Percentiles rank a stretch among this genome's conserved stretches.
Evolutionary conservation across 495 filamentous ascomycete genomes (phyloP).

Genomic region (Peziza echinospora): DNA sequence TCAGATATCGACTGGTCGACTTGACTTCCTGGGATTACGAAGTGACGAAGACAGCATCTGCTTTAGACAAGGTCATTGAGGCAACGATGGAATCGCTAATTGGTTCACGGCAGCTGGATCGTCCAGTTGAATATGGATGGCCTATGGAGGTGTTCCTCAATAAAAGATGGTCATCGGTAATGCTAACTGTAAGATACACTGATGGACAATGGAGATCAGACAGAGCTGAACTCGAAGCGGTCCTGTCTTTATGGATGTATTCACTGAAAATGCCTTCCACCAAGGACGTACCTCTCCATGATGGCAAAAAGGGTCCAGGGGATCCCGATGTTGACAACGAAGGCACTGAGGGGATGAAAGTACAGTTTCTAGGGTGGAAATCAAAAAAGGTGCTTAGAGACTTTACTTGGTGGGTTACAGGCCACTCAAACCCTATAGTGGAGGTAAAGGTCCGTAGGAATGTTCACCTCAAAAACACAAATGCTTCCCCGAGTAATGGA

Average conservation of each 20-base stretch:
- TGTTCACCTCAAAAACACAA: background rate
- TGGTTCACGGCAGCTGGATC: background rate
- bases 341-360: background rate
- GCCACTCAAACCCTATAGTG: background rate
- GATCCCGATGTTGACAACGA: background rate
- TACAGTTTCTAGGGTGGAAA: background rate
- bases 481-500: background rate
- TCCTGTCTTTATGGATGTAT: conserved; percentile 8
- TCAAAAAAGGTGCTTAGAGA: background rate
- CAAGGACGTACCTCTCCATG: too few relatives aligned
- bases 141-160: background rate
- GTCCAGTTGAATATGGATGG: background rate
- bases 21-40: too few relatives aligned
- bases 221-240: conserved; percentile 6
- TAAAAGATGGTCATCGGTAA: background rate
- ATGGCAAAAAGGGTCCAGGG: background rate
- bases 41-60: background rate
- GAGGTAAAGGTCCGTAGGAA: background rate
- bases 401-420: background rate
- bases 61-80: background rate
- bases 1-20: too few relatives aligned
- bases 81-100: background rate
- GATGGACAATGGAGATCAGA: conserved; percentile 3
- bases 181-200: background rate
- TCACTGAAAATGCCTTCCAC: background rate